A percentile compares a stretch with the other conserved stretches of the same genome.
phyloP scores from a whole-genome alignment of 257 asterid species.

The Ocimum tenuiflorum region DNA sequence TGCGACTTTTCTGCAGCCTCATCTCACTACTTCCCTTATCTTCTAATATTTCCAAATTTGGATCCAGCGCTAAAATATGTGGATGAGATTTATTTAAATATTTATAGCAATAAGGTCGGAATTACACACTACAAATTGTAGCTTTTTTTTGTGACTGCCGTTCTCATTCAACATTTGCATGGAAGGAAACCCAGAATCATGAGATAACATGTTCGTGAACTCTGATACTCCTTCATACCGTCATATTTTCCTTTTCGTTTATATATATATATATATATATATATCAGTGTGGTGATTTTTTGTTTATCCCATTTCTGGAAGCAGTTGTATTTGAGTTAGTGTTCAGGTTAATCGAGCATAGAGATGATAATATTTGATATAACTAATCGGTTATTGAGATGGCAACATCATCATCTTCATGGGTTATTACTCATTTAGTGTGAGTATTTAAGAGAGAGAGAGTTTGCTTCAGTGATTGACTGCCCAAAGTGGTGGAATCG shows the following conservation, averaged over 20 bases:
- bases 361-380: background rate
- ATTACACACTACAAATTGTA: conserved; percentile 4
- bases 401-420: background rate
- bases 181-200: background rate
- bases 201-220: conserved; percentile 12
- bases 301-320: conserved; percentile 5
- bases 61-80: conserved; percentile 12
- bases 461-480: background rate
- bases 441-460: no score
- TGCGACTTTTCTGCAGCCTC: background rate
- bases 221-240: background rate
- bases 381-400: background rate
- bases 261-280: no score
- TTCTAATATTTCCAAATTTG: background rate
- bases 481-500: background rate
- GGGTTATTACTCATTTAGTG: background rate
- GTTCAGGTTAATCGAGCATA: background rate
- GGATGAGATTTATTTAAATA: conserved; percentile 12
- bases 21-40: conserved; percentile 2
- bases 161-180: background rate
- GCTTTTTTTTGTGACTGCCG: background rate
- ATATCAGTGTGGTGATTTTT: background rate
- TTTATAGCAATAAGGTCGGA: background rate
- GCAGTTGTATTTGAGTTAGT: background rate
- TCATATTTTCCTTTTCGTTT: background rate